Base-by-base conservation (phyloP, 2,329 filamentous ascomycete species). In the Alternaria novae-zelandiae region DNA sequence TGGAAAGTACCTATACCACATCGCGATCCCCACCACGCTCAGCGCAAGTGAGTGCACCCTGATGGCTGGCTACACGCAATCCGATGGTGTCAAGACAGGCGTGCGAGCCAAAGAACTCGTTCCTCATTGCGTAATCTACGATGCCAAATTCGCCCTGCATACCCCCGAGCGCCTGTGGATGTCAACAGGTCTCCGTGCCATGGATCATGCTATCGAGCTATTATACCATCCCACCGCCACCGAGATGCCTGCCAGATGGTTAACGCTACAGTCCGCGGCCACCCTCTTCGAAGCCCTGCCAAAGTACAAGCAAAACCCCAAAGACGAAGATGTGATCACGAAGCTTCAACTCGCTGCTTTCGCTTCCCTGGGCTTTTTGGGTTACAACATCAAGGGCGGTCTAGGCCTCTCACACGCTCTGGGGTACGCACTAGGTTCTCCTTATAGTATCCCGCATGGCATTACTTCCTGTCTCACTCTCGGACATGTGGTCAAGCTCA, bases 401-500 rank as follows among this genome's bases (percentile, higher is more conserved):
- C 71, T 87, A 0, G 86, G 86, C 0, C 74, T 88, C 3, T 79
- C 73, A 4, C 84, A 85, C 60, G 74, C 77, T 0, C 66, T 85
- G 54, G 83, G 83, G 0, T 86, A 88, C 67, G 85, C 86, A 0
- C 74, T 88, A 3, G 86, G 86, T 0, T 82, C 79, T 3, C 86
- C 86, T 0, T 88, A 87, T 65, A 72, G 78, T 0, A 88, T 88
- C 43, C 86, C 86, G 1, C 86, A 88, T 65, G 86, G 86, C 0
- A 83, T 86, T 49, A 88, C 86, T 0, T 84, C 81, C 2, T 87
- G 86, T 68, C 69, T 88, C 50, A 87, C 85, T 0, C 78, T 88
- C 0, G 84, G 84, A 0, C 83, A 85, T 58, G 86, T 87, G 0
- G 82, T 87, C 5, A 85, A 84, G 72, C 74, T 87, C 20, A 87